Percentiles rank a stretch among this genome's conserved stretches.
phyloP scores from a whole-genome alignment of 441 rosid genomes.

The Pelargonium australe region DNA sequence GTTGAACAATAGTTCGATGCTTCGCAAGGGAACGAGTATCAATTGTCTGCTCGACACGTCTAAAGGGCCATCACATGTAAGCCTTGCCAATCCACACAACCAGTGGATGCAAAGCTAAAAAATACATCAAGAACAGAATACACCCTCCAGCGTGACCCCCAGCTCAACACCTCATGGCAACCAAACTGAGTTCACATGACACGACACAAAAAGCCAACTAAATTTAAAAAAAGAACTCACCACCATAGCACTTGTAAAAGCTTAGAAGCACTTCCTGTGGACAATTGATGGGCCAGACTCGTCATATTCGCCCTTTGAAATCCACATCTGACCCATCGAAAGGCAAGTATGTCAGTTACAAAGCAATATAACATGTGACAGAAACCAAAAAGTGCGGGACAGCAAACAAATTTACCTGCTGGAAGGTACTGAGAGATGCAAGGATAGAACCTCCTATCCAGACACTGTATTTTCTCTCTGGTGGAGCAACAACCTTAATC shows the following conservation, averaged over 20 bases:
- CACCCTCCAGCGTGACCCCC: background rate
- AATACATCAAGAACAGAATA: background rate
- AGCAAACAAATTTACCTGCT: conserved; percentile 9
- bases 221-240: conserved; percentile 6
- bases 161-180: conserved; percentile 17
- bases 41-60: background rate
- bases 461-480: conserved; percentile 18
- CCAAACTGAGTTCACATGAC: conserved; percentile 12
- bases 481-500: conserved; percentile 4
- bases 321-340: conserved; percentile 6
- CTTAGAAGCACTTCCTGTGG: background rate
- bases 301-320: conserved; percentile 12
- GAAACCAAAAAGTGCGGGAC: background rate
- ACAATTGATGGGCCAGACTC: too few species aligned
- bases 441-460: conserved; percentile 8
- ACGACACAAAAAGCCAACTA: conserved; percentile 16
- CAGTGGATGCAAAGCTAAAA: background rate
- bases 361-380: background rate
- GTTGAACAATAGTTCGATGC: conserved; percentile 1
- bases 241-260: conserved; percentile 5
- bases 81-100: background rate
- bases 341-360: background rate
- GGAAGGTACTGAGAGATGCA: background rate
- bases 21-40: background rate
- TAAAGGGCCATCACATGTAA: background rate